A percentile compares a stretch with the other conserved stretches of the same genome.
phyloP scores from a whole-genome alignment of 2,329 filamentous ascomycete genomes.

The Colletotrichum liriopes region DNA sequence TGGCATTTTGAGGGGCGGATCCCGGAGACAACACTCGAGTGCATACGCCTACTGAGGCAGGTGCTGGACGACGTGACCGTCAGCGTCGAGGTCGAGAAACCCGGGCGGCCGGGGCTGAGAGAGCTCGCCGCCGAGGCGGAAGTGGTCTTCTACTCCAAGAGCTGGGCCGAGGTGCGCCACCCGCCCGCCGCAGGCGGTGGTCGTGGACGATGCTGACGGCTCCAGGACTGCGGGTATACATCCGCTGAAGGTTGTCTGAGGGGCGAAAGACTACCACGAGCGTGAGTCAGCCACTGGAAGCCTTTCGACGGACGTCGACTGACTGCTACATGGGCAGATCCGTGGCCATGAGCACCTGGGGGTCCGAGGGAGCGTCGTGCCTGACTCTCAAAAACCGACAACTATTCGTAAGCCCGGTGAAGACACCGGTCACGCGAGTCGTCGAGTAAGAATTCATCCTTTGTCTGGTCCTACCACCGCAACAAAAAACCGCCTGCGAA shows the following conservation, averaged over 20 bases:
- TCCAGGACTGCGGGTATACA: conserved; percentile 52
- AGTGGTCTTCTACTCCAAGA: conserved; percentile 81
- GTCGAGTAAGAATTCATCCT: conserved; percentile 69
- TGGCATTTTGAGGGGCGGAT: conserved; percentile 80
- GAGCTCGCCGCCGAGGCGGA: conserved; percentile 75
- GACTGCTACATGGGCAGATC: conserved; percentile 52
- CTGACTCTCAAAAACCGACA: conserved; percentile 55
- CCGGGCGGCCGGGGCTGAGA: conserved; percentile 71
- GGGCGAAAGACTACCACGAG: conserved; percentile 58
- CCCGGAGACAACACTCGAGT: conserved; percentile 72
- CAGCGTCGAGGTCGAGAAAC: conserved; percentile 83
- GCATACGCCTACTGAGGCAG: conserved; percentile 69
- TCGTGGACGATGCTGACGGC: conserved; percentile 16
- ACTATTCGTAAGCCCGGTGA: conserved; percentile 61
- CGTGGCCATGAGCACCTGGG: conserved; percentile 73
- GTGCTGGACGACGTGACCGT: conserved; percentile 53
- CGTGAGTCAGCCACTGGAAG: conserved; percentile 57
- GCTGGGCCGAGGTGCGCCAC: conserved; percentile 76
- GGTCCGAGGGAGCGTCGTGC: conserved; percentile 62
- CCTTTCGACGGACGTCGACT: conserved; percentile 13
- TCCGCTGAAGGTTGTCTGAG: conserved; percentile 68
- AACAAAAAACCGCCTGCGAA: background rate
- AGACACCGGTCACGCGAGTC: conserved; percentile 57
- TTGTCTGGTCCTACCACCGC: background rate
- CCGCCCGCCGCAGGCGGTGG: background rate